Evolutionary conservation across 305 asterid genomes (phyloP).

Genomic region (Fraxinus paxiana): DNA sequence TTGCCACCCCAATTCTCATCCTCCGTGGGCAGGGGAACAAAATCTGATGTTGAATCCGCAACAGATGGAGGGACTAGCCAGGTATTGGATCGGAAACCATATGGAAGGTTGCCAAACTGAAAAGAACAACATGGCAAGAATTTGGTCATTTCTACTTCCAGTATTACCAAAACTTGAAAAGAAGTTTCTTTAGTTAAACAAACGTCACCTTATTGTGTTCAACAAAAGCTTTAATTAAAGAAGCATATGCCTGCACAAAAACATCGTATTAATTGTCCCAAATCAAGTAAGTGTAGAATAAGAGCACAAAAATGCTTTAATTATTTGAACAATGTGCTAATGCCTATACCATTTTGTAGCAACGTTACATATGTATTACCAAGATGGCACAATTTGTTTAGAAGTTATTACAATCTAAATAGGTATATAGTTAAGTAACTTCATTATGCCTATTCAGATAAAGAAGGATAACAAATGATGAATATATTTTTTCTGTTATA

Average conservation of each 20-base stretch:
- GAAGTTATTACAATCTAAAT: background rate
- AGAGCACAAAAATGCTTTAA: background rate
- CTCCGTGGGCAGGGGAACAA: slow-evolving; percentile 70
- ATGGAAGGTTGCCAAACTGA: slow-evolving; percentile 99
- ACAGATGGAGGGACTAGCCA: slow-evolving; percentile 90
- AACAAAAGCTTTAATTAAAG: slow-evolving; percentile 80
- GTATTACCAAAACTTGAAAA: slow-evolving; percentile 18
- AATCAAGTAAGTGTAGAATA: slow-evolving; percentile 1
- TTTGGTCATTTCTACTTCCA: slow-evolving; percentile 31
- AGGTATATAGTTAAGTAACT: background rate
- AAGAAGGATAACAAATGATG: background rate
- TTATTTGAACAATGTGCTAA: slow-evolving; percentile 17
- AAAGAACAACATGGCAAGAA: slow-evolving; percentile 26
- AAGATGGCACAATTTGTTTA: background rate
- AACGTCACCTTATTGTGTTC: slow-evolving; percentile 88
- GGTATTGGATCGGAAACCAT: slow-evolving; percentile 94
- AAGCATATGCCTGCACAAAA: slow-evolving; percentile 77
- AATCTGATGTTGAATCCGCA: slow-evolving; percentile 45
- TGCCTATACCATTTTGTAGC: background rate
- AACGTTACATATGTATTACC: background rate
- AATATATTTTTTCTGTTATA: background rate
- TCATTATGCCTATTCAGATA: background rate
- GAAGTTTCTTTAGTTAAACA: slow-evolving; percentile 23
- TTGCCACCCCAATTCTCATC: slow-evolving; percentile 94
- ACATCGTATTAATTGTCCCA: slow-evolving; percentile 17